Evolutionary conservation across 139 green algal species (phyloP), one percentile per base, ranked within the genome.

Genomic region (Micractinium sp.): DNA sequence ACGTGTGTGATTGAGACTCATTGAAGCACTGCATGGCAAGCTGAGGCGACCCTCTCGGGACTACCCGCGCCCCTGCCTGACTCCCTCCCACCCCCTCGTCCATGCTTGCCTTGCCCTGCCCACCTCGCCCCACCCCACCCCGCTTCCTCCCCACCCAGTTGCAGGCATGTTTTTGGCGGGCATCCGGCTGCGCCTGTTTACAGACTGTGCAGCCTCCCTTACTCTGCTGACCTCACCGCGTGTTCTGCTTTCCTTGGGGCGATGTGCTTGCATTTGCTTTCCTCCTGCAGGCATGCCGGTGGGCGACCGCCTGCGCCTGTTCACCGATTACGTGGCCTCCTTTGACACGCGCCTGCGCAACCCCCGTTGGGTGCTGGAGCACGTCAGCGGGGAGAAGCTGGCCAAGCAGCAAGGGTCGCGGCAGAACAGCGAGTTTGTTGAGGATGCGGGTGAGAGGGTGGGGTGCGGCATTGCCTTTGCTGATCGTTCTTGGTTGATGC

Each of bases 291-390:
- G 85, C 74, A 81, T 84, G 75, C 91, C 91, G 7, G 33, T 85
- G 47, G 74, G 87, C 41, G 81, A 88, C 73, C 39, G 76, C 25
- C 33, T 93, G 36, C 81, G 90, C 1, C 18, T 84, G 35, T 92
- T 92, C 27, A 66, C 81, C 31, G 90, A 92, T 29, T 98, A 92
- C 71, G 91, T 93, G 0, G 86, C 90, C 16, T 90, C 85, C 16
- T 97, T 95, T 87, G 96, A 99, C 90, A 90, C 88, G 12, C 91
- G 93, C 16, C 95, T 92, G 18, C 90, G 96, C 25, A 98, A 97
- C 73, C 95, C 97, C 12, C 91, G 91, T 22, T 99, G 95, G 95
- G 95, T 97, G 16, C 63, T 95, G 15, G 95, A 97, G 88, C 89
- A 96, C 86, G 80, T 97, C 27, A 82, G 39, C 35, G 41, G 4